Conservation (phyloP, 345 rosid species). For the Atalantia buxifolia region DNA sequence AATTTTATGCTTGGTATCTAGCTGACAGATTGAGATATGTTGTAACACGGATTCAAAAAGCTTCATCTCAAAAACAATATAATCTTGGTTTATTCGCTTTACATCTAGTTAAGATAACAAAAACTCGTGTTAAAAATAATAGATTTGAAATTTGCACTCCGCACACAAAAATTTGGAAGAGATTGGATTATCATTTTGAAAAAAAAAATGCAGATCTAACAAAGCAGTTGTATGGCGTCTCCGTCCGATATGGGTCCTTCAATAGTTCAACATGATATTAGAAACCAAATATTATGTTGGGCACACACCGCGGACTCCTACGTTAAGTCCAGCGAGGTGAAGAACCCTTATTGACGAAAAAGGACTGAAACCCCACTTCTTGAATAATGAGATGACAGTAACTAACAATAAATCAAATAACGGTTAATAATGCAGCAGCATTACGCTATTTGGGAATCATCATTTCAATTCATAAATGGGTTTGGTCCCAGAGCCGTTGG, state of each 20-base stretch:
- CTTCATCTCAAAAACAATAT: too few relatives aligned
- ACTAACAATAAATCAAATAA: not conserved
- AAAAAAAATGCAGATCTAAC: too few relatives aligned
- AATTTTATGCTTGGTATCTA: not conserved
- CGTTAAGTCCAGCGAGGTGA: not conserved
- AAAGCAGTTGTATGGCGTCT: too few relatives aligned
- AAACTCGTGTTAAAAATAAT: too few relatives aligned
- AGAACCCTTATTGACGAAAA: not conserved
- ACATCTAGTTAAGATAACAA: too few relatives aligned
- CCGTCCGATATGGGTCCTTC: not conserved
- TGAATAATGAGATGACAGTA: not conserved
- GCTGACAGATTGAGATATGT: not conserved
- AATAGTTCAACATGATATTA: not conserved
- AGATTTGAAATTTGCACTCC: too few relatives aligned
- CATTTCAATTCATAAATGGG: not conserved
- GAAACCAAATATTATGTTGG: not conserved
- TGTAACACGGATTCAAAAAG: too few relatives aligned
- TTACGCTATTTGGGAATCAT: not conserved
- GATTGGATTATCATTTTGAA: too few relatives aligned
- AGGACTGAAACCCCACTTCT: not conserved
- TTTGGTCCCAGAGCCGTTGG: not conserved
- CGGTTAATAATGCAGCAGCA: not conserved
- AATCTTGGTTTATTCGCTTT: too few relatives aligned
- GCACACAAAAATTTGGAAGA: too few relatives aligned
- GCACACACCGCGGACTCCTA: not conserved